phyloP scores from a whole-genome alignment of 176 grass and related monocot genomes.

The Chrysopogon serrulatus region DNA sequence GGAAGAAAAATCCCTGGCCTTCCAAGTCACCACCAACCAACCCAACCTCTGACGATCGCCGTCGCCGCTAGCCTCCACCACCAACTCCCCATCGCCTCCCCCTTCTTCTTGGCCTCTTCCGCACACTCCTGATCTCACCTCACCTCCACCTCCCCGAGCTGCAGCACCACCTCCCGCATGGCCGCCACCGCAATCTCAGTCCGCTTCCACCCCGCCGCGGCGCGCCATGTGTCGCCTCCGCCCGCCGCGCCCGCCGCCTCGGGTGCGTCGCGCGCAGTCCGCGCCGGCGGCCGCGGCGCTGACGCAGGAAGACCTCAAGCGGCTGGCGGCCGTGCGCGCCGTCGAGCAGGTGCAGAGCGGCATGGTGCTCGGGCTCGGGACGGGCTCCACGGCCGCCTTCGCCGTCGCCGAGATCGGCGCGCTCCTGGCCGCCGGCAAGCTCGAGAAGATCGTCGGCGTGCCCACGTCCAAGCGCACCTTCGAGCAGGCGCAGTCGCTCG shows the following conservation, averaged over 20 bases:
- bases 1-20: neutral
- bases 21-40: conserved; percentile 29
- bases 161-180: conserved; percentile 27
- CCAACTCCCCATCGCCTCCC: conserved; percentile 5
- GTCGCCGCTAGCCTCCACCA: conserved; percentile 8
- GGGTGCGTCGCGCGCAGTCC: conserved; percentile 47
- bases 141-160: conserved; percentile 6
- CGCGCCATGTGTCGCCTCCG: neutral
- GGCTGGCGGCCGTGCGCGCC: conserved; percentile 79
- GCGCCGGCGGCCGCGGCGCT: conserved; percentile 44
- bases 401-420: conserved; percentile 83
- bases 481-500: conserved; percentile 86
- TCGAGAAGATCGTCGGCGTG: conserved; percentile 74
- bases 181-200: conserved; percentile 32
- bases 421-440: conserved; percentile 71
- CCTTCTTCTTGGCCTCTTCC: neutral
- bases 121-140: neutral
- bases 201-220: conserved; percentile 32
- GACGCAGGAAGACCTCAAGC: conserved; percentile 88
- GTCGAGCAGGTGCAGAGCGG: conserved; percentile 85
- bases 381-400: conserved; percentile 91
- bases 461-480: conserved; percentile 94
- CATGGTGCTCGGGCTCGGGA: conserved; percentile 94
- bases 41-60: conserved; percentile 23
- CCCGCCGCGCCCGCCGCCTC: conserved; percentile 12